Evolutionary conservation across 345 rosid species (phyloP).

Genomic region (Gossypium mustelinum): DNA sequence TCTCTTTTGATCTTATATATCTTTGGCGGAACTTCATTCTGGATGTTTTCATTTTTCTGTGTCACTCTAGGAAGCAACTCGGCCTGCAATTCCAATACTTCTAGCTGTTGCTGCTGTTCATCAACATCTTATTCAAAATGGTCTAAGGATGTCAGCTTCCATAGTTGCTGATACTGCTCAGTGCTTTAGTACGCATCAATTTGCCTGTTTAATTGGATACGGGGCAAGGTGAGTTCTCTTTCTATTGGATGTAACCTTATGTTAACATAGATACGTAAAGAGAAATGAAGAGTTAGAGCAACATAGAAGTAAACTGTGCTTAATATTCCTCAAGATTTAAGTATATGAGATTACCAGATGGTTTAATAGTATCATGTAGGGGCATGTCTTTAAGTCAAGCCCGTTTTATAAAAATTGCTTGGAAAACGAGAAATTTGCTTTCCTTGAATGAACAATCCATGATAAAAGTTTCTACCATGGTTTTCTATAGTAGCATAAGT

Average conservation of each 20-base stretch:
- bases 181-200: conserved; percentile 99
- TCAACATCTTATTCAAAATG: conserved; percentile 98
- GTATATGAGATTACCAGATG: neutral
- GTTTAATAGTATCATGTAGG: neutral
- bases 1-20: neutral
- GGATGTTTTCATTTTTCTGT: conserved; percentile 10
- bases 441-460: neutral
- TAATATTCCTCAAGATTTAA: neutral
- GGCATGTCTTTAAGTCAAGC: neutral
- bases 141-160: conserved; percentile 90
- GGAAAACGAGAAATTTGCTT: neutral
- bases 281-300: neutral
- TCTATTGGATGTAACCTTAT: neutral
- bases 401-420: neutral
- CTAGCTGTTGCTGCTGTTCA: conserved; percentile 98
- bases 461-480: neutral
- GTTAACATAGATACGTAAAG: neutral
- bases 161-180: conserved; percentile 94
- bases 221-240: conserved; percentile 76
- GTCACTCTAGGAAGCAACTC: conserved; percentile 68
- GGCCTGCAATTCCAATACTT: conserved; percentile 91
- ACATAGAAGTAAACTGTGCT: neutral
- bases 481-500: neutral
- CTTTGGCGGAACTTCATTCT: neutral
- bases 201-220: conserved; percentile 95